Conservation (phyloP, 1,284 basidiomycete species). For the Ganoderma leucocontextum region DNA sequence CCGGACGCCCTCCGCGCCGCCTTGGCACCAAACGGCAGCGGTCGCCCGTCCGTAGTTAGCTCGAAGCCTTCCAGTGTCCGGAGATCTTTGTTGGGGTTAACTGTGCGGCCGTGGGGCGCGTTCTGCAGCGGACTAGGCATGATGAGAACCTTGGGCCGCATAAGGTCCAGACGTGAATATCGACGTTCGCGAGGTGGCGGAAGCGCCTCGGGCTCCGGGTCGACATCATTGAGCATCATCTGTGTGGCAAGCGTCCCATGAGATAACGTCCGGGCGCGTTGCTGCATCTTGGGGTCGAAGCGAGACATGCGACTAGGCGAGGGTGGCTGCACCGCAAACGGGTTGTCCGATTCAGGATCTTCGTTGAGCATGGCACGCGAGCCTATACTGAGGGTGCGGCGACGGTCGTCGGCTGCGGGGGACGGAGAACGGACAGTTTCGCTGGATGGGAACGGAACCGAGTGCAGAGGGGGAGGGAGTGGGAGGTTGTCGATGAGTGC, state of each 20-base stretch:
- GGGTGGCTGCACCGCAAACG: conserved; percentile 54
- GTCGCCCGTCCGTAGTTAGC: conserved; percentile 68
- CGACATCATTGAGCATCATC: conserved; percentile 63
- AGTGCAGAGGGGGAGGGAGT: conserved; percentile 52
- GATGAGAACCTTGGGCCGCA: conserved; percentile 83
- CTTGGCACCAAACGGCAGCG: conserved; percentile 73
- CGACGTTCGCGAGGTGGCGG: conserved; percentile 53
- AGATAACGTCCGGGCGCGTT: conserved; percentile 69
- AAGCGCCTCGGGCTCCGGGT: conserved; percentile 39
- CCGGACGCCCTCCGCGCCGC: conserved; percentile 56
- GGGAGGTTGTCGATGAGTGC: conserved; percentile 55
- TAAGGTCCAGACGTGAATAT: conserved; percentile 75
- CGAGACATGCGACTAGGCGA: conserved; percentile 67
- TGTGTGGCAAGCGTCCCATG: conserved; percentile 72
- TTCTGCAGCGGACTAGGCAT: conserved; percentile 86
- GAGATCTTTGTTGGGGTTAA: conserved; percentile 37
- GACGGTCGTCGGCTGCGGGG: conserved; percentile 48
- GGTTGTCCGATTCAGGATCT: conserved; percentile 20
- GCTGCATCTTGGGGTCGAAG: conserved; percentile 73
- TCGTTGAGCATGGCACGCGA: conserved; percentile 52
- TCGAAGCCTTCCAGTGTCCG: conserved; percentile 66
- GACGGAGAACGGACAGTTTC: conserved; percentile 62
- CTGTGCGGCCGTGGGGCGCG: conserved; percentile 40
- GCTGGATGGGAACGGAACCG: conserved; percentile 69
- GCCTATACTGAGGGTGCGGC: conserved; percentile 54